phyloP scores from a whole-genome alignment of 1,284 basidiomycete genomes.

The Sanghuangporus weigelae region DNA sequence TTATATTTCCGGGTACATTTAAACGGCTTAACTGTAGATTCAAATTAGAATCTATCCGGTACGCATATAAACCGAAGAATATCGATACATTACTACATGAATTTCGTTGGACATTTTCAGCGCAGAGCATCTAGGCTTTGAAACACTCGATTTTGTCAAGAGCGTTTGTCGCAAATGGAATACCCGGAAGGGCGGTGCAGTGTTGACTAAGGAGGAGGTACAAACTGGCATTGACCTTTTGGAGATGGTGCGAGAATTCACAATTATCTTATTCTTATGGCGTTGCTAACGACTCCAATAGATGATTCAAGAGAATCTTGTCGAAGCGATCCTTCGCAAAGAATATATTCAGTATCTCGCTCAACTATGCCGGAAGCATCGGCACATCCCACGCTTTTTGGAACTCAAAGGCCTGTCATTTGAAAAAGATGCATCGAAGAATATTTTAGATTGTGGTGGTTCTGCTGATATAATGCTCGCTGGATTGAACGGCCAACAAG shows the following conservation, averaged over 20 bases:
- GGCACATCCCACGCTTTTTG: not conserved
- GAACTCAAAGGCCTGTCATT: not conserved
- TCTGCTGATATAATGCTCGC: constrained; percentile 9
- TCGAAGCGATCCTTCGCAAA: constrained; percentile 5
- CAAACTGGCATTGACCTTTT: constrained; percentile 1
- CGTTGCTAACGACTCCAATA: not conserved
- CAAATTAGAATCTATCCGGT: not conserved
- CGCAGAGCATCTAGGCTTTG: not conserved
- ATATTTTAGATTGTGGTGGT: constrained; percentile 1
- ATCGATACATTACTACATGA: not conserved
- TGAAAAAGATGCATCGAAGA: not conserved
- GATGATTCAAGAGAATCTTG: constrained; percentile 7
- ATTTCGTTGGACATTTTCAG: not conserved
- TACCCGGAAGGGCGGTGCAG: not conserved
- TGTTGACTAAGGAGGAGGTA: not conserved
- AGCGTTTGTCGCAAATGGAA: not conserved
- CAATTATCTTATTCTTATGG: not conserved
- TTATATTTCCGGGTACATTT: not conserved
- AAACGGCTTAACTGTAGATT: not conserved
- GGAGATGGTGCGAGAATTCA: constrained; percentile 2
- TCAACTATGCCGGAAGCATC: not conserved
- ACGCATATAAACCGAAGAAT: not conserved
- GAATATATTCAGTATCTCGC: constrained; percentile 2
- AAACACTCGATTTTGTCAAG: not conserved
- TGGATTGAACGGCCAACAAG: not conserved